These are phyloP conservation scores for Glycyrrhiza uralensis DNA, from an alignment of 306 rosid genomes.

Conservation along the genomic window DNA sequence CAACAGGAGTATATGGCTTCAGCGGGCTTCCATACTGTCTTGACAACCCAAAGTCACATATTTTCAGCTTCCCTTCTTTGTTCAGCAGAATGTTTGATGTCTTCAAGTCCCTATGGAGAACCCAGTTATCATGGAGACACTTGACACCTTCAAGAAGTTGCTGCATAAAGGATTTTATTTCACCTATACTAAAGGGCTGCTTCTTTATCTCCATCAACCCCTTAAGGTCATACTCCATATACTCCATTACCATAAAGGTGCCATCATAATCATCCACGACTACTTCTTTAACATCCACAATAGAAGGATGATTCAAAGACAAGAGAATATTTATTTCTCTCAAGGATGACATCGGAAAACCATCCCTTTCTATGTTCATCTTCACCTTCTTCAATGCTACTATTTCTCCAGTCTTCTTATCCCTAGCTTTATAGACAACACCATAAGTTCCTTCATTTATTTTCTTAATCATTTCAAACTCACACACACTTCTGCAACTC, in stretches of 20 bases:
- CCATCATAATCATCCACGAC: slow-evolving; percentile 68
- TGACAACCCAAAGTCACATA: slow-evolving; percentile 93
- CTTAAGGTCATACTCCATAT: slow-evolving; percentile 83
- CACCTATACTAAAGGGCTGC: slow-evolving; percentile 71
- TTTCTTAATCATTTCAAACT: slow-evolving; percentile 79
- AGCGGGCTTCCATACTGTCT: slow-evolving; percentile 86
- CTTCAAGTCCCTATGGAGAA: slow-evolving; percentile 92
- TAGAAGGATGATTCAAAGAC: slow-evolving; percentile 72
- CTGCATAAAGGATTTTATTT: slow-evolving; percentile 67
- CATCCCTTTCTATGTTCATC: slow-evolving; percentile 72
- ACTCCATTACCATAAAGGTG: slow-evolving; percentile 94
- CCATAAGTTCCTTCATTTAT: slow-evolving; percentile 97
- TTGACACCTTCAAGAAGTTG: slow-evolving; percentile 82
- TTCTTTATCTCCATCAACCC: slow-evolving; percentile 57
- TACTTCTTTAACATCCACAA: slow-evolving; percentile 90
- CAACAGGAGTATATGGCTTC: slow-evolving; percentile 83
- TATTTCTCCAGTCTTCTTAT: slow-evolving; percentile 75
- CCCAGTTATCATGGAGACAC: slow-evolving; percentile 94
- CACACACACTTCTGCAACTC: slow-evolving; percentile 70
- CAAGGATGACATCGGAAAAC: slow-evolving; percentile 81
- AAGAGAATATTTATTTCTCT: slow-evolving; percentile 93
- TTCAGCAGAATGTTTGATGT: slow-evolving; percentile 80
- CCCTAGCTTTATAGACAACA: slow-evolving; percentile 86
- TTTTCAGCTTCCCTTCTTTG: slow-evolving; percentile 74
- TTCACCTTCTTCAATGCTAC: slow-evolving; percentile 94